phyloP scores from a whole-genome alignment of 805 yeast species.

The Grigorovia humatica region DNA sequence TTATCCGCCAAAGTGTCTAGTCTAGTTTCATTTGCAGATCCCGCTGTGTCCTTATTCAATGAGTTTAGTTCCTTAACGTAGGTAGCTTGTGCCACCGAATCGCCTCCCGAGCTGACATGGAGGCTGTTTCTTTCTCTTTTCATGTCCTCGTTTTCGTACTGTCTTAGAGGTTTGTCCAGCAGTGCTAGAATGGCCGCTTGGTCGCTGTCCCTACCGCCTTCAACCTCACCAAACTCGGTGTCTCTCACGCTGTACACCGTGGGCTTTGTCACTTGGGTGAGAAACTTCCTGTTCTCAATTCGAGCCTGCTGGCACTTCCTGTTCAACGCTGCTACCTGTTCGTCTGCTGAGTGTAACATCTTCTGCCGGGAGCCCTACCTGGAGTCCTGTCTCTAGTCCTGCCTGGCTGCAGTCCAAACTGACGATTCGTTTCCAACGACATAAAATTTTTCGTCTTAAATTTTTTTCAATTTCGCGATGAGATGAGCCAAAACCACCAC shows the following conservation, averaged over 20 bases:
- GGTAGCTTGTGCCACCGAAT: constrained; percentile 19
- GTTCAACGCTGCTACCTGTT: constrained; percentile 12
- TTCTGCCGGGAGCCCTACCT: no score
- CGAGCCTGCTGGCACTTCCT: constrained; percentile 11
- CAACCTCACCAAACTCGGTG: constrained; percentile 1
- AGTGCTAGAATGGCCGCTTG: constrained; percentile 2
- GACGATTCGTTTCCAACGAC: not conserved
- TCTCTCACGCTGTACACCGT: constrained; percentile 17
- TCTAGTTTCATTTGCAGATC: constrained; percentile 10
- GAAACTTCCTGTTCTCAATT: constrained; percentile 16
- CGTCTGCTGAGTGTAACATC: not conserved
- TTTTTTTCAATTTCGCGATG: constrained; percentile 1
- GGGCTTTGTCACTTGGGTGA: constrained; percentile 16
- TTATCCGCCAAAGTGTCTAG: constrained; percentile 14
- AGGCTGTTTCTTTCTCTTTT: constrained; percentile 3
- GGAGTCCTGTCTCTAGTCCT: no score
- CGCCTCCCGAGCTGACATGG: constrained; percentile 6
- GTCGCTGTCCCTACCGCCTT: constrained; percentile 1
- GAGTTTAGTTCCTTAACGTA: constrained; percentile 22
- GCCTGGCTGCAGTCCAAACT: no score
- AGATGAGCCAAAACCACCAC: not conserved
- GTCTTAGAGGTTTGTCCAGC: constrained; percentile 17
- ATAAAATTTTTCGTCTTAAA: not conserved
- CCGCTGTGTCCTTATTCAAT: constrained; percentile 4
- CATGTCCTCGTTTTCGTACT: constrained; percentile 11